Conservation (phyloP, 176 grass and related monocot species). For the Oropetium thomaeum region DNA sequence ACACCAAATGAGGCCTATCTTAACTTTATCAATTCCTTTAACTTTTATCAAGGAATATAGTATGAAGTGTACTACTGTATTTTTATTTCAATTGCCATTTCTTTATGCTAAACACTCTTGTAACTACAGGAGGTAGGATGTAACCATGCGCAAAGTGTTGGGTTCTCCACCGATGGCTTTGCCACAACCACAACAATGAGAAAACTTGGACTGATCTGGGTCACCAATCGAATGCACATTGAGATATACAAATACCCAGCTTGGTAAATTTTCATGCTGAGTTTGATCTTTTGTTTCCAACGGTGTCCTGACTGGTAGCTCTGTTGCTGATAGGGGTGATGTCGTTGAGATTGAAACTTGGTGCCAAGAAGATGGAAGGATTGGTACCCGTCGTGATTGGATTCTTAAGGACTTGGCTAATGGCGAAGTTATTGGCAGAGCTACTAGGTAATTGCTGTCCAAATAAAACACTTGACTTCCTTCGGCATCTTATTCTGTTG, state of each 20-base stretch:
- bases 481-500: neutral
- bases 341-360: slow-evolving; percentile 97
- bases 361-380: slow-evolving; percentile 95
- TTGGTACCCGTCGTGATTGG: slow-evolving; percentile 95
- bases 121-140: slow-evolving; percentile 86
- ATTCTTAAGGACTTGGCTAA: slow-evolving; percentile 90
- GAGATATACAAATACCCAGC: slow-evolving; percentile 96
- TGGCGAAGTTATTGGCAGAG: slow-evolving; percentile 94
- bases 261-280: slow-evolving; percentile 55
- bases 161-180: slow-evolving; percentile 98
- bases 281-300: neutral
- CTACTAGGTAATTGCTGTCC: slow-evolving; percentile 74
- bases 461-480: neutral
- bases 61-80: neutral
- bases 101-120: slow-evolving; percentile 14
- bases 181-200: slow-evolving; percentile 92
- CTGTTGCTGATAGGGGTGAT: slow-evolving; percentile 68
- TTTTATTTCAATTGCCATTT: neutral
- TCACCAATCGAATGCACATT: slow-evolving; percentile 95
- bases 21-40: neutral
- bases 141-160: slow-evolving; percentile 92
- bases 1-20: neutral
- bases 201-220: slow-evolving; percentile 94
- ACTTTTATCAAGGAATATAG: neutral
- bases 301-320: neutral